Evolutionary conservation across 257 asterid genomes (phyloP).

Genomic region (Gentiana straminea): DNA sequence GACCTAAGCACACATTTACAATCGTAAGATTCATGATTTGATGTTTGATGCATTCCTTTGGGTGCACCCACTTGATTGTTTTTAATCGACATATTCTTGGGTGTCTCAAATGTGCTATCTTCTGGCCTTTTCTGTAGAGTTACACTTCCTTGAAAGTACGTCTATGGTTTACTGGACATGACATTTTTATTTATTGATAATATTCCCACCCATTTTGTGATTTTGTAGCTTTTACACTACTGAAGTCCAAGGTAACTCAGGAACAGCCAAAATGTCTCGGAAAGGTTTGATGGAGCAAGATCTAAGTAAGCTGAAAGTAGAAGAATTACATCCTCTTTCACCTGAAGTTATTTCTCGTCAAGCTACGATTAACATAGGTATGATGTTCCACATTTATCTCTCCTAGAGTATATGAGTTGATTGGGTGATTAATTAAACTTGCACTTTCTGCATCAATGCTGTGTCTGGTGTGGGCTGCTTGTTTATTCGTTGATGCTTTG

Average conservation of each 20-base stretch:
- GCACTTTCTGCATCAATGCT: background rate
- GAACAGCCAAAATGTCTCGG: conserved; percentile 27
- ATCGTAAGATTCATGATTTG: no score
- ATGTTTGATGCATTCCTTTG: no score
- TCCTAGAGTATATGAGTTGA: background rate
- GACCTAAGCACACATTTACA: no score
- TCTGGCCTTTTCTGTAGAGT: no score
- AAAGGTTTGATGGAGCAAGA: conserved; percentile 76
- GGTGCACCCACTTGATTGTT: no score
- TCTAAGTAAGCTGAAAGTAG: conserved; percentile 56
- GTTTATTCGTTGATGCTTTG: background rate
- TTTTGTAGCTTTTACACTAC: background rate
- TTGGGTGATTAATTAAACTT: background rate
- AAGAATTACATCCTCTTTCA: conserved; percentile 50
- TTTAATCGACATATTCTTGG: no score
- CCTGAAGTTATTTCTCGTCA: conserved; percentile 80
- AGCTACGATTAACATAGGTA: conserved; percentile 70
- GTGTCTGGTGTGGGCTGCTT: background rate
- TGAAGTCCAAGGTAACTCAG: background rate
- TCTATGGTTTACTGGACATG: no score
- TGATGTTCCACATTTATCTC: background rate
- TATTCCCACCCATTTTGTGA: no score
- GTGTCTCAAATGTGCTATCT: no score
- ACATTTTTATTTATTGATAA: no score
- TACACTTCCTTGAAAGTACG: no score